Evolutionary conservation across 2,329 filamentous ascomycete genomes (phyloP), one percentile per base, ranked within the genome.

Genomic region (Exophiala sideris): DNA sequence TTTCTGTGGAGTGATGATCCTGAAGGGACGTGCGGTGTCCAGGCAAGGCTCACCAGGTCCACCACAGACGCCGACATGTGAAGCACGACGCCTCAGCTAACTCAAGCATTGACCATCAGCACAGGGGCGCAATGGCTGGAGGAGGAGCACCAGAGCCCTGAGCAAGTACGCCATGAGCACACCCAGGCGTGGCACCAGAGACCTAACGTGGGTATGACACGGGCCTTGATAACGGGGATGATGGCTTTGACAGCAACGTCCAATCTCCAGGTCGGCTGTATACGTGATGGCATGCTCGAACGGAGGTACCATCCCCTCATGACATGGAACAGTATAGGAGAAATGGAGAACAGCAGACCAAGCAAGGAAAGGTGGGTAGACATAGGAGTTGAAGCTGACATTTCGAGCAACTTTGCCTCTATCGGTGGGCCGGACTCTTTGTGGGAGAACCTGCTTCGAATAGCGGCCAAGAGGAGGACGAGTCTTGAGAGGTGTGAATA

Each of bases 241-340:
- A 52, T 38, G 47, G 52, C 5, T 45, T 29, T 58, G 56, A 45
- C 56, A 58, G 48, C 32, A 40, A 39, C 32, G 20, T 41, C 42
- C 48, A 58, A 58, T 58, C 34, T 58, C 56, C 56, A 48, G 39
- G 10, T 41, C 20, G 41, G n/a, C n/a, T 20, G 21, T 44, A 14
- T 20, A 44, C n/a, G 41, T 38, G 35, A 38, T 16, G 35, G 35
- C 14, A 12, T 38, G 11, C 35, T 38, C 14, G 11, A 16, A 11
- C 5, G 11, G 14, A 44, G 20, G 41, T 12, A 44, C 21, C 21
- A 24, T 20, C 41, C 41, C 11, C 35, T 38, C 11, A 12, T 16
- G 35, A 38, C 35, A 38, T 38, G 35, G 35, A 38, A 16, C 2
- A 38, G 35, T 38, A 38, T 38, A 38, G 35, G 35, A 38, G 35